Conservation (phyloP, 2,329 filamentous ascomycete genomes). For the Nemania sp. region DNA sequence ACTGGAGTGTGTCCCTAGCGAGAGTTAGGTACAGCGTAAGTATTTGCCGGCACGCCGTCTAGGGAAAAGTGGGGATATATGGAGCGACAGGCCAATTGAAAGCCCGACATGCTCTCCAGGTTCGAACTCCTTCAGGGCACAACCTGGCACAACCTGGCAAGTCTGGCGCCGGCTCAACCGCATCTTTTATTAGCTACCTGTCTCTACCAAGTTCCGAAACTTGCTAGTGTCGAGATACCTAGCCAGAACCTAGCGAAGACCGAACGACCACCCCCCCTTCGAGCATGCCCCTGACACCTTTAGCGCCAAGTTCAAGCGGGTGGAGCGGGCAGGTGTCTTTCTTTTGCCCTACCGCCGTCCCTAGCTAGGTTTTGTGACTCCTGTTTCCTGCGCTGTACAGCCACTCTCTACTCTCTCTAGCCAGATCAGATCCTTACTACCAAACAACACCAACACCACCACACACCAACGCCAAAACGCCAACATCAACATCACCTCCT, state of each 20-base stretch:
- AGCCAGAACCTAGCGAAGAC: conserved; percentile 4
- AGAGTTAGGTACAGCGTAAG: conserved; percentile 12
- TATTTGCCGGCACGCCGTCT: conserved; percentile 17
- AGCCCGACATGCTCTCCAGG: not conserved
- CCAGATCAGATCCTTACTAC: conserved; percentile 31
- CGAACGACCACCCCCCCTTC: conserved; percentile 19
- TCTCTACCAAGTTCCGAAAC: conserved; percentile 36
- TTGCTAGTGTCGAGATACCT: conserved; percentile 27
- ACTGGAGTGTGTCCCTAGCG: not conserved
- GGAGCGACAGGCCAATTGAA: conserved; percentile 9
- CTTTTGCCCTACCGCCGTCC: not conserved
- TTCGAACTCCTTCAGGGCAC: conserved; percentile 5
- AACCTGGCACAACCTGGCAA: conserved; percentile 12
- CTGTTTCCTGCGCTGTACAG: conserved; percentile 21
- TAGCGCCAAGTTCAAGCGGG: conserved; percentile 11
- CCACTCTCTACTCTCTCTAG: conserved; percentile 28
- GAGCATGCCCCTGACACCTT: conserved; percentile 18
- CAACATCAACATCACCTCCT: conserved; percentile 1
- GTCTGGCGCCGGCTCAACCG: conserved; percentile 22
- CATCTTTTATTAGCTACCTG: conserved; percentile 23
- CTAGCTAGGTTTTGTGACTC: conserved; percentile 11
- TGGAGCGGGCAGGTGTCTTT: conserved; percentile 1
- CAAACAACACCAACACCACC: conserved; percentile 6
- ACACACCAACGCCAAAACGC: not conserved
- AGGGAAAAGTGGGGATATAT: conserved; percentile 12